Conservation (phyloP, 306 rosid genomes). For the Vigna radiata region DNA sequence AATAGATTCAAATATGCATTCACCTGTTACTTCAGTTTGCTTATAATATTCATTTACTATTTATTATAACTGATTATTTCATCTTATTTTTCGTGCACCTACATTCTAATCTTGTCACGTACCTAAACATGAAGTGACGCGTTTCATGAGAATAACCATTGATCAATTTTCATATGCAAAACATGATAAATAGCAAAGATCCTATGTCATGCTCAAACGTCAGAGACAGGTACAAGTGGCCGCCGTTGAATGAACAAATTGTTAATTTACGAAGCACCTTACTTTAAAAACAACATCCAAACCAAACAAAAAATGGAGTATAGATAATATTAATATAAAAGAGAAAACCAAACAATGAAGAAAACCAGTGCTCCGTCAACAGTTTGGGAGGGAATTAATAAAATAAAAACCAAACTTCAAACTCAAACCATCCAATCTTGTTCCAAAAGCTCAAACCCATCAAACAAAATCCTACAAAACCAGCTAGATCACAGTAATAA, state of each 20-base stretch:
- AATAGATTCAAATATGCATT: neutral
- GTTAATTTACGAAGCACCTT: slow-evolving; percentile 38
- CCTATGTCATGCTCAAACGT: slow-evolving; percentile 41
- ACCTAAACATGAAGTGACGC: neutral
- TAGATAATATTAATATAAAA: slow-evolving; percentile 23
- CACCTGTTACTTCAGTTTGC: neutral
- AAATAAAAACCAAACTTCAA: neutral
- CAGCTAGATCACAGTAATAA: neutral
- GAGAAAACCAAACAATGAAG: slow-evolving; percentile 30
- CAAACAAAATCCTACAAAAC: slow-evolving; percentile 39
- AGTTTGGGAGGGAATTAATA: neutral
- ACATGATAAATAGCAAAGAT: slow-evolving; percentile 31
- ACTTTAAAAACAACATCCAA: slow-evolving; percentile 53
- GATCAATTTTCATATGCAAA: slow-evolving; percentile 35
- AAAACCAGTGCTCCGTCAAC: slow-evolving; percentile 32
- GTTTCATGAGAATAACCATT: neutral
- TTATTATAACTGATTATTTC: neutral
- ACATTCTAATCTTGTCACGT: neutral
- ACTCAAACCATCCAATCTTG: slow-evolving; percentile 45
- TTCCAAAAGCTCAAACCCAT: slow-evolving; percentile 44
- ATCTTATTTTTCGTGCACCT: slow-evolving; percentile 3
- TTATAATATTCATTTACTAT: neutral
- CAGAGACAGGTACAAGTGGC: slow-evolving; percentile 46
- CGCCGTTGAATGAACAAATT: slow-evolving; percentile 34
- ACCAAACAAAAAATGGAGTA: slow-evolving; percentile 37